phyloP scores from a whole-genome alignment of 73 alveolate species.

The Uronychia binucleata region DNA sequence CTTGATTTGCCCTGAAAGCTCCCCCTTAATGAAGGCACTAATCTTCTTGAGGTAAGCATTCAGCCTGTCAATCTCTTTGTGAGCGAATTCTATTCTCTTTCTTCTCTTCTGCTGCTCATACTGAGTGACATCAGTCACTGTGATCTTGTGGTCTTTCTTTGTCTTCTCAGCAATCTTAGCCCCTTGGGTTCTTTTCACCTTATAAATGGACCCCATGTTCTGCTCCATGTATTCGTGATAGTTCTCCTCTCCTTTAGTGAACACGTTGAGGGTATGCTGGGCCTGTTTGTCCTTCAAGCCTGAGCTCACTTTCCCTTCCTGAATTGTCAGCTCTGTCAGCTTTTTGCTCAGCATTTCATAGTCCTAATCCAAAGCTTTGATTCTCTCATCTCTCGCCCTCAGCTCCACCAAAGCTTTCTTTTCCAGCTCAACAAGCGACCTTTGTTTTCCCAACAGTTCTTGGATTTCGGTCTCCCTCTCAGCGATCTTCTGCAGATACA shows the following conservation, averaged over 20 bases:
- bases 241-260: conserved; percentile 55
- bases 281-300: conserved; percentile 48
- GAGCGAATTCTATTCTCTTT: conserved; percentile 16
- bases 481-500: conserved; percentile 44
- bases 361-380: not conserved
- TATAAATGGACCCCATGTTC: conserved; percentile 25
- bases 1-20: not conserved
- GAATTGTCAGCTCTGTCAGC: not conserved
- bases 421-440: not conserved
- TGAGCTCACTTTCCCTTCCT: conserved; percentile 16
- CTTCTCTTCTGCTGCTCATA: conserved; percentile 17
- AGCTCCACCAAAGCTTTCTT: not conserved
- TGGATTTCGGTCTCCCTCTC: conserved; percentile 27
- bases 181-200: conserved; percentile 61
- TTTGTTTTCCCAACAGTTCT: not conserved
- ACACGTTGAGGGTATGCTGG: conserved; percentile 23
- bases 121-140: conserved; percentile 25
- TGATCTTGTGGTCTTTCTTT: conserved; percentile 45
- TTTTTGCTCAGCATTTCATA: not conserved
- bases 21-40: conserved; percentile 6
- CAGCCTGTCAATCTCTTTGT: conserved; percentile 16
- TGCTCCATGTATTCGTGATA: conserved; percentile 30
- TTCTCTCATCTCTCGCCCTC: not conserved
- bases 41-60: not conserved
- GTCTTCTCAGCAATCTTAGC: conserved; percentile 43